Evolutionary conservation across 169 alveolate genomes (phyloP).

Genomic region (Cryptosporidium baileyi): DNA sequence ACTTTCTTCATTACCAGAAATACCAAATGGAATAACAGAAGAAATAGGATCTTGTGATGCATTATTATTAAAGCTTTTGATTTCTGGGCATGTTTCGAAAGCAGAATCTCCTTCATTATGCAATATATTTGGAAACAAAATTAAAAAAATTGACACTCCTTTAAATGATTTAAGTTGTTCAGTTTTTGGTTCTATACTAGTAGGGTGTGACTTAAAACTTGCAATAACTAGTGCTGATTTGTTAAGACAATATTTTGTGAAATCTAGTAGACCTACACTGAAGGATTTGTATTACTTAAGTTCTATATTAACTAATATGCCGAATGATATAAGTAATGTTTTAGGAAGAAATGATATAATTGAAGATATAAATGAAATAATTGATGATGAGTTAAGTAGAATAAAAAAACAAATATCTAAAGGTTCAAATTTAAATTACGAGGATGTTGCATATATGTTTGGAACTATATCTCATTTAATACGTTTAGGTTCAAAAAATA

Average conservation of each 20-base stretch:
- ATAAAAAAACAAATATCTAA: constrained; percentile 7
- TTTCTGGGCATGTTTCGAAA: background rate
- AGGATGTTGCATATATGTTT: constrained; percentile 20
- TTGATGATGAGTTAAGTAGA: constrained; percentile 14
- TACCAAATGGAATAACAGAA: background rate
- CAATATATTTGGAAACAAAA: constrained; percentile 19
- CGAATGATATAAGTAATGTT: constrained; percentile 1
- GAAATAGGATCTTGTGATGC: constrained; percentile 40
- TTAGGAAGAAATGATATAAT: constrained; percentile 47
- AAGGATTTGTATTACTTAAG: constrained; percentile 17
- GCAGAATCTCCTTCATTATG: constrained; percentile 7
- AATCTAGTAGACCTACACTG: background rate
- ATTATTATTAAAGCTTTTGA: constrained; percentile 13
- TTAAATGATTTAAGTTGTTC: constrained; percentile 41
- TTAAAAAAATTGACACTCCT: constrained; percentile 10
- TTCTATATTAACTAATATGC: constrained; percentile 15
- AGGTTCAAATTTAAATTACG: background rate
- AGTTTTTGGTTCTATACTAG: constrained; percentile 12
- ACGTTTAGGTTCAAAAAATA: constrained; percentile 2
- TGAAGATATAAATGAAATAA: constrained; percentile 38
- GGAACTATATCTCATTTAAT: constrained; percentile 27
- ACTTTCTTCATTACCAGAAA: background rate
- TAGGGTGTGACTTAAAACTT: constrained; percentile 32
- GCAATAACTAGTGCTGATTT: constrained; percentile 6
- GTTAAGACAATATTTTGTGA: constrained; percentile 19